Percentiles rank a stretch among this genome's conserved stretches.
Evolutionary conservation across 306 rosid species (phyloP).

Genomic region (Gynostemma pentaphyllum): DNA sequence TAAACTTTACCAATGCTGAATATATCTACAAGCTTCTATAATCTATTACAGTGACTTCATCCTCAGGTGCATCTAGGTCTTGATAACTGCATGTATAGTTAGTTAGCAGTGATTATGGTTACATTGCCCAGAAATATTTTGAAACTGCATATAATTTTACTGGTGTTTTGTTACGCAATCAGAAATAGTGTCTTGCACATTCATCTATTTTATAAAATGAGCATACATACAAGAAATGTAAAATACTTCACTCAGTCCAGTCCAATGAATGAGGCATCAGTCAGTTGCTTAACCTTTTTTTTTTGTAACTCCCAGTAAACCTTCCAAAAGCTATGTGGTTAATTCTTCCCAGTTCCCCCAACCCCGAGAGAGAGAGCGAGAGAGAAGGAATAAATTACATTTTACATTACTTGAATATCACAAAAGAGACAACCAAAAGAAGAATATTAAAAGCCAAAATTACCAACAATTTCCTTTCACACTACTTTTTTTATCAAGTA

Average conservation of each 20-base stretch:
- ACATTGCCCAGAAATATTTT: background rate
- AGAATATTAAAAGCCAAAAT: background rate
- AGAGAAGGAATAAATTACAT: no score
- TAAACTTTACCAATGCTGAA: background rate
- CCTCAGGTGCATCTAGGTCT: conserved; percentile 95
- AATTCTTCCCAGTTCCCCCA: background rate
- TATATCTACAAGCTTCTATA: conserved; percentile 77
- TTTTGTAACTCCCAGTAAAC: background rate
- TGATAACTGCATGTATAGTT: conserved; percentile 51
- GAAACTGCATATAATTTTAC: no score
- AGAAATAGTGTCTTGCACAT: no score
- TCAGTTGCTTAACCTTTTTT: background rate
- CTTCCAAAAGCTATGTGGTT: background rate
- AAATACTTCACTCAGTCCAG: background rate
- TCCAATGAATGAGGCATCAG: background rate
- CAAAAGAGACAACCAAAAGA: background rate
- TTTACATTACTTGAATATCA: no score
- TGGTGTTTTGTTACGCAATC: no score
- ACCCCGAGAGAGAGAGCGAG: no score
- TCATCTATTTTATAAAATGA: background rate
- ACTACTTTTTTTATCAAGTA: background rate
- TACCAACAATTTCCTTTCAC: background rate
- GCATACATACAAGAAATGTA: background rate
- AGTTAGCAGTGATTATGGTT: background rate
- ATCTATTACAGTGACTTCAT: conserved; percentile 96